phyloP scores from a whole-genome alignment of 163 green algal species.

The Coccomyxa subellipsoidea region DNA sequence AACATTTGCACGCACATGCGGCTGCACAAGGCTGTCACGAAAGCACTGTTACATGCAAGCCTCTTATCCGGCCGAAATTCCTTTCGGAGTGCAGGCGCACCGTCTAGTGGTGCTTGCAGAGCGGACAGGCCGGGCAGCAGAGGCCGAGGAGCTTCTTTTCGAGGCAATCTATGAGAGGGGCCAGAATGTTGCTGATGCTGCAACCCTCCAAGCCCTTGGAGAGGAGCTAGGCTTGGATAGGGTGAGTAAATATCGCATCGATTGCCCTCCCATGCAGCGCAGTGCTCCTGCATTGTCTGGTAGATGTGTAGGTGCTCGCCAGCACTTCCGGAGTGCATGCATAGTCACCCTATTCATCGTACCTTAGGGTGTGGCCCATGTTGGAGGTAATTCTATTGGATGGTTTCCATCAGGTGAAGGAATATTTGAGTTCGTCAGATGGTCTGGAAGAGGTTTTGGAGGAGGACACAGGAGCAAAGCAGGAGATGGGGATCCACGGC shows the following conservation, averaged over 20 bases:
- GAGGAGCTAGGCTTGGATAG: not conserved
- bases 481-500: not conserved
- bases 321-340: too few relatives aligned
- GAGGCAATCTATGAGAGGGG: slow-evolving; percentile 17
- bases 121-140: slow-evolving; percentile 11
- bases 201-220: not conserved
- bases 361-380: too few relatives aligned
- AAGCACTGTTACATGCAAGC: not conserved
- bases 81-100: slow-evolving; percentile 3
- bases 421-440: not conserved
- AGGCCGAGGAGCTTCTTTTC: slow-evolving; percentile 17
- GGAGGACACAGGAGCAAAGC: slow-evolving; percentile 10
- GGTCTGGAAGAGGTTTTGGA: slow-evolving; percentile 10
- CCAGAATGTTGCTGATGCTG: slow-evolving; percentile 1
- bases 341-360: too few relatives aligned
- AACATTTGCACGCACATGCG: too few relatives aligned
- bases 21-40: too few relatives aligned
- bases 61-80: not conserved
- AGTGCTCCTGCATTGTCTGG: not conserved
- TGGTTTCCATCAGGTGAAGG: not conserved
- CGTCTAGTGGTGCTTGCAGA: slow-evolving; percentile 15
- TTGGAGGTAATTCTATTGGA: too few relatives aligned
- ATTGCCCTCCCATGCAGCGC: not conserved
- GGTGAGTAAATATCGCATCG: not conserved
- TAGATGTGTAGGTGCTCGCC: too few relatives aligned